phyloP scores from a whole-genome alignment of 176 grass and related monocot genomes.

The Ampelocalamus luodianensis region DNA sequence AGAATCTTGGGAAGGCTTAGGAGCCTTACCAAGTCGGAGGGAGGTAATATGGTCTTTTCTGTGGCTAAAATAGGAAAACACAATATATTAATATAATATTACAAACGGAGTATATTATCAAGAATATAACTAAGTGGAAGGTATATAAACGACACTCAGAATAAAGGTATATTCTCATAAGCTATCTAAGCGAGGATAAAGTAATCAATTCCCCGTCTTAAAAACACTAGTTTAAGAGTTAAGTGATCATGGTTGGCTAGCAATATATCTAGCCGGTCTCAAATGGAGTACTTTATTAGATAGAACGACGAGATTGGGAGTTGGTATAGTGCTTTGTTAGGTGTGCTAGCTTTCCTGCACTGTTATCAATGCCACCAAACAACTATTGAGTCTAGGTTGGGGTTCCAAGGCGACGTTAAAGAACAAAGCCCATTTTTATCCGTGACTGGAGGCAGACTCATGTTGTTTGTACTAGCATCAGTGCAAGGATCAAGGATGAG shows the following conservation, averaged over 20 bases:
- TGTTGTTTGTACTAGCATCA: not conserved
- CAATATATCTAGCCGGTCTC: conserved; percentile 13
- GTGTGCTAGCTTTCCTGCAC: conserved; percentile 27
- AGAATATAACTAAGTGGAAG: too few species aligned
- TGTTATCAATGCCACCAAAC: conserved; percentile 23
- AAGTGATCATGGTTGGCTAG: not conserved
- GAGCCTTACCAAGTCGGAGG: conserved; percentile 88
- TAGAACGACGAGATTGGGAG: not conserved
- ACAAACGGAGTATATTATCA: too few species aligned
- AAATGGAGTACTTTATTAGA: conserved; percentile 1
- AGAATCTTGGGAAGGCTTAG: conserved; percentile 78
- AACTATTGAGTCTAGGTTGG: not conserved
- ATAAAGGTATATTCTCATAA: too few species aligned
- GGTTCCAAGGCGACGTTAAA: conserved; percentile 8
- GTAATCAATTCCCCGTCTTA: not conserved
- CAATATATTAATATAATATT: too few species aligned
- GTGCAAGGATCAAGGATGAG: not conserved
- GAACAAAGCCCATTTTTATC: not conserved
- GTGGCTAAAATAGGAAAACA: too few species aligned
- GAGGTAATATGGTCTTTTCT: too few species aligned
- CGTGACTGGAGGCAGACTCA: not conserved
- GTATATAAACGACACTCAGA: too few species aligned
- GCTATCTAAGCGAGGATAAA: too few species aligned
- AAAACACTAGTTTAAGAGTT: not conserved
- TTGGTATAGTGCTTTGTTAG: conserved; percentile 32